Conservation (phyloP, 371 early-diverging fungal genomes). For the Apophysomyces ossiformis region DNA sequence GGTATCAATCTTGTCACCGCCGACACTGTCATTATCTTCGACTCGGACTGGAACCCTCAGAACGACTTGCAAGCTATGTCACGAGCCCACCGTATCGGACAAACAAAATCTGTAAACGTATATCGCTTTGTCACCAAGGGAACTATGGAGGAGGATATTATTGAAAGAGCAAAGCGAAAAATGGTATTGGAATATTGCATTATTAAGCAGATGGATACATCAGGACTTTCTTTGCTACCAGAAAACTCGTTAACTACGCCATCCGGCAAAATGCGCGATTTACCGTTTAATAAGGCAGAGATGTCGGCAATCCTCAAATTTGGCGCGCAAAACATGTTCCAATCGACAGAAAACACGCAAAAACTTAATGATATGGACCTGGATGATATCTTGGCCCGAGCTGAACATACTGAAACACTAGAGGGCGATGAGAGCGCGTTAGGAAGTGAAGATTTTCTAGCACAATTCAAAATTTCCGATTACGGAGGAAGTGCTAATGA, state of each 20-base stretch:
- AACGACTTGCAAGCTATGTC: constrained; percentile 99
- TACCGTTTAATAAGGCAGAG: constrained; percentile 79
- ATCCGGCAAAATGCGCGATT: constrained; percentile 52
- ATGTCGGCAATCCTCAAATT: constrained; percentile 95
- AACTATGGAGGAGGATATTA: constrained; percentile 98
- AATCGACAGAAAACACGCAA: constrained; percentile 72
- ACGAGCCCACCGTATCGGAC: constrained; percentile 99
- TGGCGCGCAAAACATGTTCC: constrained; percentile 96
- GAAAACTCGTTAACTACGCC: constrained; percentile 54
- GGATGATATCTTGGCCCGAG: constrained; percentile 93
- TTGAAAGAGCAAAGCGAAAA: constrained; percentile 97
- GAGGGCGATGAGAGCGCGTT: constrained; percentile 66
- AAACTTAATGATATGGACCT: constrained; percentile 92
- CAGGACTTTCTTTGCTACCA: constrained; percentile 74
- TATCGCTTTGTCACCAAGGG: constrained; percentile 98
- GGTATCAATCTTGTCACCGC: constrained; percentile 99
- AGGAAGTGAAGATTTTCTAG: constrained; percentile 90
- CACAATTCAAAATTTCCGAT: constrained; percentile 94
- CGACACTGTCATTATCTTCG: constrained; percentile 99
- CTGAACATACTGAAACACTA: constrained; percentile 88
- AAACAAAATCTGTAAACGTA: constrained; percentile 97
- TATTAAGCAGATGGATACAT: constrained; percentile 98
- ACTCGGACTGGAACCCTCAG: constrained; percentile 99
- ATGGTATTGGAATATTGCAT: constrained; percentile 98
- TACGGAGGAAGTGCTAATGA: constrained; percentile 78